Conservation (phyloP, 805 yeast genomes). For the Candida ortonii region DNA sequence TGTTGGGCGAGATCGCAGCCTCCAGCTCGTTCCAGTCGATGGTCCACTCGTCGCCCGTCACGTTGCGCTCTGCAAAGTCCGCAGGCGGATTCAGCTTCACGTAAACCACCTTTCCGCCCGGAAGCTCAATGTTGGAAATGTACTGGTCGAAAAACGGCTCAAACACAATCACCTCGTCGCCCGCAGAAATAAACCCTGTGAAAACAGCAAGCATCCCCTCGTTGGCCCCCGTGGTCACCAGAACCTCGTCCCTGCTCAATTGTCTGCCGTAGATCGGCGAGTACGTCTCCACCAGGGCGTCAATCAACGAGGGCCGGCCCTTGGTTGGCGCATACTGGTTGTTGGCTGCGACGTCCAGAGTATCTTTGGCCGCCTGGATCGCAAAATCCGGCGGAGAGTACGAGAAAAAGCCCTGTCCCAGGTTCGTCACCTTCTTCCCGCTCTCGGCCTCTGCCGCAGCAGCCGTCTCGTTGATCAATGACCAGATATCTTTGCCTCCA, state of each 20-base stretch:
- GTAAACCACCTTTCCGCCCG: constrained; percentile 89
- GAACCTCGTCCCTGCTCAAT: constrained; percentile 58
- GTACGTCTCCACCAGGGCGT: constrained; percentile 70
- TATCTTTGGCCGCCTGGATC: constrained; percentile 71
- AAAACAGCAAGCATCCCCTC: constrained; percentile 88
- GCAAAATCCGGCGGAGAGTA: constrained; percentile 96
- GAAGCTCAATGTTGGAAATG: constrained; percentile 87
- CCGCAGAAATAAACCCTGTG: constrained; percentile 78
- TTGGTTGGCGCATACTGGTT: constrained; percentile 93
- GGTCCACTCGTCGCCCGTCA: constrained; percentile 83
- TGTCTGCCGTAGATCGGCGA: constrained; percentile 59
- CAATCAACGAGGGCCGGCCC: constrained; percentile 76
- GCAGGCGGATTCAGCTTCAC: constrained; percentile 84
- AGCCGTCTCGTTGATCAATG: constrained; percentile 92
- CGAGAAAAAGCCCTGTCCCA: constrained; percentile 97
- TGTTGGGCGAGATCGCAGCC: constrained; percentile 64
- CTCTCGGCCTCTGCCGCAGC: constrained; percentile 68
- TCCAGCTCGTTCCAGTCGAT: constrained; percentile 78
- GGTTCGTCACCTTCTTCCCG: constrained; percentile 78
- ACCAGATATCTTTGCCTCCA: constrained; percentile 89
- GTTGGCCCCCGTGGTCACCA: constrained; percentile 94
- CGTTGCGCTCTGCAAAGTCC: constrained; percentile 58
- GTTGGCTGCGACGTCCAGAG: constrained; percentile 66
- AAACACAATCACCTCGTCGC: constrained; percentile 94
- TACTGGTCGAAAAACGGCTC: constrained; percentile 98